phyloP scores from a whole-genome alignment of 1,139 yeast genomes.

The Candida freyschussii region DNA sequence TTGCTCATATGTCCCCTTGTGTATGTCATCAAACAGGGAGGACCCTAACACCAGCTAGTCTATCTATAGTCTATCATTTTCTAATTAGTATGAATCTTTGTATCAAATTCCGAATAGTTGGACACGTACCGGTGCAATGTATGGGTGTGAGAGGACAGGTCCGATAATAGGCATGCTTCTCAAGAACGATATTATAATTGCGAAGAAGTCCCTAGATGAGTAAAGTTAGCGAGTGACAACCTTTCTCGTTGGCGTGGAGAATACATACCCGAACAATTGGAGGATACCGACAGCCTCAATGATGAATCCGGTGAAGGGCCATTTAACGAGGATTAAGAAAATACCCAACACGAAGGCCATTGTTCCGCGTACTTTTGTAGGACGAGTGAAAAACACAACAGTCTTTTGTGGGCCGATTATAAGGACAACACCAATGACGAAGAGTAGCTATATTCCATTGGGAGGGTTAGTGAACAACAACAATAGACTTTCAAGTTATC shows the following conservation, averaged over 20 bases:
- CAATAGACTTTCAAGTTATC: conserved; percentile 30
- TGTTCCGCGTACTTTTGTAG: conserved; percentile 82
- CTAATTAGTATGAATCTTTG: conserved; percentile 7
- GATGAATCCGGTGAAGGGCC: conserved; percentile 79
- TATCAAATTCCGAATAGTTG: not conserved
- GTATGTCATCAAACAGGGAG: conserved; percentile 45
- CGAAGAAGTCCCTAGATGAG: conserved; percentile 62
- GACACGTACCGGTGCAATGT: conserved; percentile 65
- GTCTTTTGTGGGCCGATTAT: conserved; percentile 90
- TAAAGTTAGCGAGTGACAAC: no score
- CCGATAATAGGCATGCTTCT: conserved; percentile 88
- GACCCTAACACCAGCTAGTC: conserved; percentile 58
- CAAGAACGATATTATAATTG: conserved; percentile 84
- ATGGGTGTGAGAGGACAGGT: conserved; percentile 75
- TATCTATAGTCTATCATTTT: conserved; percentile 38
- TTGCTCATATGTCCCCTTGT: no score
- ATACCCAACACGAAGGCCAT: conserved; percentile 75
- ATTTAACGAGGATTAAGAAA: conserved; percentile 63
- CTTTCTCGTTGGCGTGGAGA: no score
- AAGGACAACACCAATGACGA: conserved; percentile 74
- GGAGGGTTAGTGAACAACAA: not conserved
- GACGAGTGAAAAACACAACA: conserved; percentile 76
- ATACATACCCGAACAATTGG: conserved; percentile 60
- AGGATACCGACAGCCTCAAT: conserved; percentile 84
- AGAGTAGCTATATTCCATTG: conserved; percentile 43